Base-by-base conservation (phyloP, 805 yeast genomes). In the Lipomyces oligophaga region DNA sequence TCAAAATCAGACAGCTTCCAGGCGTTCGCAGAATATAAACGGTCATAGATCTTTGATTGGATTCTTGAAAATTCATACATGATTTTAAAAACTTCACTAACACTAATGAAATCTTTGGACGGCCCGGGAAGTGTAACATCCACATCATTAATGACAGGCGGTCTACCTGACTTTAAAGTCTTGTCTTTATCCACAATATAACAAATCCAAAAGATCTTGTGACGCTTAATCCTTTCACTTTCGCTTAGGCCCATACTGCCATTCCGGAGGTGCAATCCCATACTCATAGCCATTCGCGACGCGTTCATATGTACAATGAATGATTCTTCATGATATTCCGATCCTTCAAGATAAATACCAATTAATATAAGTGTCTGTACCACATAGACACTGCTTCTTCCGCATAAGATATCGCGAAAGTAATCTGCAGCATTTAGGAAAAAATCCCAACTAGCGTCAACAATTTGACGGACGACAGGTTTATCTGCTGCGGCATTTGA, bases 131-230 rank as follows among this genome's bases (percentile, higher is more conserved):
- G 33, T 20, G 43, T 32, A 19, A 52, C 22, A 34, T 54, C 58
- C 30, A 39, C 42, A 34, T 54, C 58, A 19, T 44, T 30, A 15
- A 55, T 43, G 4, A 38, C 20, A 8, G 58, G 45, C 20, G 59
- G 61, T n/a, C 54, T 41, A 13, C 62, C 59, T 4, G 45, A 32
- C 6, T 55, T 45, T 16, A 53, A 19, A 2, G 60, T 40, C 32
- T 37, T 24, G 8, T 40, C 49, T 27, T 54, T 44, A 34, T 58
- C 62, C 22, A 43, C 18, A 10, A 41, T 33, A 35, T 57, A 57
- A 27, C 60, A 45, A 19, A 39, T 31, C 62, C 62, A 58, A 39
- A 49, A 58, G 4, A 58, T 19, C 5, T 52, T 31, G 32, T 47
- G 46, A 27, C 61, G 37, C 34, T 49, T 49, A 4, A 25, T 21